phyloP scores from a whole-genome alignment of 176 grass and related monocot species.

The Tillandsia fasciculata region DNA sequence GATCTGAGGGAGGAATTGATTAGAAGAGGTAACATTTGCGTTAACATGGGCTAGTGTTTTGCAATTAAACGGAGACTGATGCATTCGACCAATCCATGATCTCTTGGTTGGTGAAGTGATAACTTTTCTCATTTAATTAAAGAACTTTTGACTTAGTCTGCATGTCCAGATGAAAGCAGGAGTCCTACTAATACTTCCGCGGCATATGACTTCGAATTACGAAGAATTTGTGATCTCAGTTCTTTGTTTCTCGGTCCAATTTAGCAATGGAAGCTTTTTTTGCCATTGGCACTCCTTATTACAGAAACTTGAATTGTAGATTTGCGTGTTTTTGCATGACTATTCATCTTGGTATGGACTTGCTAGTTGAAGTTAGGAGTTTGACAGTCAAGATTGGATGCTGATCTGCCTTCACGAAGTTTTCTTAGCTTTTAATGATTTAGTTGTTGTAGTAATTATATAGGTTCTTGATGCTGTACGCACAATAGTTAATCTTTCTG shows the following conservation, averaged over 20 bases:
- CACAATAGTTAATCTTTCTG: background rate
- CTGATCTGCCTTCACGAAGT: background rate
- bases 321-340: conserved; percentile 8
- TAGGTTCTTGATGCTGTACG: background rate
- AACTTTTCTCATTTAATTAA: background rate
- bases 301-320: too few species aligned
- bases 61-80: background rate
- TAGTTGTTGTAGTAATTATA: background rate
- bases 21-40: conserved; percentile 37
- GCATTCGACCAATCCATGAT: background rate
- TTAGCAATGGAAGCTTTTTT: too few species aligned
- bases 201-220: too few species aligned
- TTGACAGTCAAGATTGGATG: too few species aligned
- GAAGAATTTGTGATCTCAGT: too few species aligned
- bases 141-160: background rate
- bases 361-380: too few species aligned
- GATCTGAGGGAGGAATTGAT: conserved; percentile 76
- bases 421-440: background rate
- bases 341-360: too few species aligned
- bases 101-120: background rate
- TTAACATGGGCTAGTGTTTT: background rate
- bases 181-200: too few species aligned
- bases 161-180: too few species aligned
- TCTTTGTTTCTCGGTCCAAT: too few species aligned
- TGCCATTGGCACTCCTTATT: too few species aligned